A percentile compares a stretch with the other conserved stretches of the same genome.
These are phyloP conservation scores for Gastrolobium villosum DNA, from an alignment of 306 rosid genomes.

Conservation along the genomic window DNA sequence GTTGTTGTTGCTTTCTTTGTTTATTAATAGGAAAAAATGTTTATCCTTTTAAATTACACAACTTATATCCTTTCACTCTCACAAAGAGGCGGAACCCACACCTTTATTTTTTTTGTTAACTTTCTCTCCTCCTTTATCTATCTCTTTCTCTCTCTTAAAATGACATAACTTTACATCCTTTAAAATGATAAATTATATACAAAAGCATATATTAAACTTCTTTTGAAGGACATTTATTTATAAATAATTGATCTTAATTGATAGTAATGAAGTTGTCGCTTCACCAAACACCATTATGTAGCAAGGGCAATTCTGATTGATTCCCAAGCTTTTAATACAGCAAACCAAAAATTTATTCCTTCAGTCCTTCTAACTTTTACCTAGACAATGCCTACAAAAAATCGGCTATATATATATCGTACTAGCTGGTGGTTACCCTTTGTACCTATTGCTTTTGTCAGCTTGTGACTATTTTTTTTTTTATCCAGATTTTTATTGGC, in stretches of 20 bases:
- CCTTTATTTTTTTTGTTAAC: too few species aligned
- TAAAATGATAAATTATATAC: too few species aligned
- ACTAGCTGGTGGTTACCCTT: background rate
- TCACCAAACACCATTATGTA: slow-evolving; percentile 21
- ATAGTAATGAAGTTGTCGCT: slow-evolving; percentile 25
- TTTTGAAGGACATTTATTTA: background rate
- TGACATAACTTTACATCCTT: too few species aligned
- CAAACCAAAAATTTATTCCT: background rate
- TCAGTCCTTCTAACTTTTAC: background rate
- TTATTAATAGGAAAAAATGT: too few species aligned
- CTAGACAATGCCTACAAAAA: background rate
- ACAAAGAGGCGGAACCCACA: too few species aligned
- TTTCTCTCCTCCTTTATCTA: too few species aligned
- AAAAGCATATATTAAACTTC: slow-evolving; percentile 4
- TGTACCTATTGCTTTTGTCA: slow-evolving; percentile 21
- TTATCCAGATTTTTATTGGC: background rate
- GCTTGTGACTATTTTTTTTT: background rate
- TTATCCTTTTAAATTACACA: too few species aligned
- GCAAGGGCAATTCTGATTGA: background rate
- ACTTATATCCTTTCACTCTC: too few species aligned
- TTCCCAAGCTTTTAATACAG: background rate
- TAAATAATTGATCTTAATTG: background rate
- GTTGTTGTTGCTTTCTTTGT: background rate
- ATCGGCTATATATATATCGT: background rate
- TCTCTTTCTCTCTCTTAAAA: too few species aligned